A percentile compares a stretch with the other conserved stretches of the same genome.
phyloP scores from a whole-genome alignment of 2,329 filamentous ascomycete species.

The Immersiporthe knoxdaviesiana region DNA sequence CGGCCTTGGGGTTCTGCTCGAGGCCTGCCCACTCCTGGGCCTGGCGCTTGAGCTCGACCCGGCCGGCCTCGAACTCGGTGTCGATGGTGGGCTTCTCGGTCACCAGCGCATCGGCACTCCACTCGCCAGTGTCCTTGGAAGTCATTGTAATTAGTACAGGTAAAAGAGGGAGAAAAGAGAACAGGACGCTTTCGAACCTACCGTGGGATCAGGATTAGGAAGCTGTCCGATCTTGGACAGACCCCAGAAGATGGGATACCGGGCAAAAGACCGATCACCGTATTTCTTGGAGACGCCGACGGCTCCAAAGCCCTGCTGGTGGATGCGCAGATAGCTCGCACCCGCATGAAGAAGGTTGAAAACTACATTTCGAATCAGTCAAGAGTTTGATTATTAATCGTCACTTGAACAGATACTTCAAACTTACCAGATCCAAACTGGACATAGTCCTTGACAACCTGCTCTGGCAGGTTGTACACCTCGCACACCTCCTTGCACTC shows the following conservation, averaged over 20 bases:
- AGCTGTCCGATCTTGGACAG: constrained; percentile 65
- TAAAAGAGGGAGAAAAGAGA: no score
- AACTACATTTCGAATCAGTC: constrained; percentile 40
- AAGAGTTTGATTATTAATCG: no score
- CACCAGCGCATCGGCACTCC: constrained; percentile 49
- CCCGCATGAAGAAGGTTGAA: constrained; percentile 72
- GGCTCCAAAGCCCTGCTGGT: constrained; percentile 69
- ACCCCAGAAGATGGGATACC: constrained; percentile 72
- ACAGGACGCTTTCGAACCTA: neutral
- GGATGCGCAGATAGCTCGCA: constrained; percentile 66
- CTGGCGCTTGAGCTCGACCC: constrained; percentile 59
- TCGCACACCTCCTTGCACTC: constrained; percentile 65
- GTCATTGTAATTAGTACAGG: neutral
- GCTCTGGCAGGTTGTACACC: constrained; percentile 62
- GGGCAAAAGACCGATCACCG: constrained; percentile 65
- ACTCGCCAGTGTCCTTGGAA: constrained; percentile 60
- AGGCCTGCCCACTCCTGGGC: constrained; percentile 71
- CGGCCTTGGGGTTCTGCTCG: constrained; percentile 62
- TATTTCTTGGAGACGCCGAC: constrained; percentile 72
- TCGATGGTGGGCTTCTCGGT: constrained; percentile 54
- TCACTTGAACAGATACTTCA: no score
- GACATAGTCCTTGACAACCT: constrained; percentile 61
- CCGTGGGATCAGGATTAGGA: constrained; percentile 66
- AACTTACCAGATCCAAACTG: constrained; percentile 59
- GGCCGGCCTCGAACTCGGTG: constrained; percentile 54